phyloP scores from a whole-genome alignment of 768 basidiomycete genomes.

The Steccherinum ochraceum region DNA sequence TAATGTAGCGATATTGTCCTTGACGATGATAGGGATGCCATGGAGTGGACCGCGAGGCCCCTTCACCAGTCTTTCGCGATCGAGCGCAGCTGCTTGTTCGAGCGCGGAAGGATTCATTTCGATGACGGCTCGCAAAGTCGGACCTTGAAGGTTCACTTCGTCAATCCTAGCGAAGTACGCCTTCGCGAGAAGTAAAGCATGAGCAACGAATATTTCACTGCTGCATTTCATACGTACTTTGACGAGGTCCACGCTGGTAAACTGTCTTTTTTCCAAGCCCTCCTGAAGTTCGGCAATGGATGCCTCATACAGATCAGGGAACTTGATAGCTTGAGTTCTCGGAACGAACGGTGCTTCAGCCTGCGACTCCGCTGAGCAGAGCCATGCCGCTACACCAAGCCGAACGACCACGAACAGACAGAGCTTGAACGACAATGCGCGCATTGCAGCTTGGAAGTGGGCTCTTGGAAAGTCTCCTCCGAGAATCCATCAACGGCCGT shows the following conservation, averaged over 20 bases:
- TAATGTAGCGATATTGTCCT: conserved; percentile 31
- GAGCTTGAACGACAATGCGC: too few species aligned
- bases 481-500: too few species aligned
- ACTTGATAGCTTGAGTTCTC: neutral
- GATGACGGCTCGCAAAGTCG: conserved; percentile 49
- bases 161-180: conserved; percentile 63
- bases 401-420: too few species aligned
- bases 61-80: conserved; percentile 11
- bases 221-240: conserved; percentile 37
- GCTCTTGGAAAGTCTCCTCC: too few species aligned
- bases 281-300: conserved; percentile 47
- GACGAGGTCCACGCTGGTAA: conserved; percentile 56
- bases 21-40: conserved; percentile 31
- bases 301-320: conserved; percentile 58
- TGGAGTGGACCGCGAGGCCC: conserved; percentile 24
- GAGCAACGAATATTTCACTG: neutral
- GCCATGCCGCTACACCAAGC: too few species aligned
- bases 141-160: conserved; percentile 60
- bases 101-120: conserved; percentile 53
- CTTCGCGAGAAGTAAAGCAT: conserved; percentile 29
- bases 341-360: neutral
- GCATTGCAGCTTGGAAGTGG: too few species aligned
- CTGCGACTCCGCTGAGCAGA: too few species aligned
- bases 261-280: conserved; percentile 43
- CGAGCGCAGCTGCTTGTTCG: conserved; percentile 35